These are phyloP conservation scores for Biscogniauxia marginata DNA, from an alignment of 2,329 filamentous ascomycete genomes.

Conservation along the genomic window DNA sequence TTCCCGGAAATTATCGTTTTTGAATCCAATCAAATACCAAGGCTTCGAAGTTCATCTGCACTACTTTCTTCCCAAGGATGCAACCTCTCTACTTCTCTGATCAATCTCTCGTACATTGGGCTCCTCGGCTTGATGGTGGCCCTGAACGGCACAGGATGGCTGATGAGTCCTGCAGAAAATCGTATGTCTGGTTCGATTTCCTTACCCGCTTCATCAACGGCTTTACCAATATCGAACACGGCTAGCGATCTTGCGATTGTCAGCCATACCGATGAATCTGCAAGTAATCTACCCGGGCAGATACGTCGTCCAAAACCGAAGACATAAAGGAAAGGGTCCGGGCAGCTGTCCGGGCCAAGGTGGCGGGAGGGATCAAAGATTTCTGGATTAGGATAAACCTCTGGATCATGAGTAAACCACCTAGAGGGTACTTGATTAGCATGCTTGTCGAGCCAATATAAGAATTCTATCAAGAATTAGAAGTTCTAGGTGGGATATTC, in stretches of 20 bases:
- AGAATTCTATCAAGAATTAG: not conserved
- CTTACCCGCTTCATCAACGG: constrained; percentile 35
- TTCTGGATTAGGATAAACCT: constrained; percentile 53
- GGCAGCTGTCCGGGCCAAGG: constrained; percentile 30
- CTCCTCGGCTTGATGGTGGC: constrained; percentile 25
- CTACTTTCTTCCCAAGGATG: constrained; percentile 16
- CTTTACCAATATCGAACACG: constrained; percentile 43
- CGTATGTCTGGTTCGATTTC: constrained; percentile 26
- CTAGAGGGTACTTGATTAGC: constrained; percentile 3
- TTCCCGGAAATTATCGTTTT: too few relatives aligned
- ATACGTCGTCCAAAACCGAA: constrained; percentile 39
- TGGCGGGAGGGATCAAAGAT: constrained; percentile 36
- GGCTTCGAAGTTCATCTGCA: constrained; percentile 7
- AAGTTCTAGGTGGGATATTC: too few relatives aligned
- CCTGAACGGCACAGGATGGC: constrained; percentile 24
- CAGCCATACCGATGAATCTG: constrained; percentile 32
- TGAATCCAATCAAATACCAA: not conserved
- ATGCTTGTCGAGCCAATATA: not conserved
- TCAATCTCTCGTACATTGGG: constrained; percentile 23
- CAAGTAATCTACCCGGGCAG: constrained; percentile 36
- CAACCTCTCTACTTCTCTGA: constrained; percentile 15
- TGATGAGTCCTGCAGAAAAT: constrained; percentile 23
- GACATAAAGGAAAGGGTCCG: constrained; percentile 25
- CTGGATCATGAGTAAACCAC: constrained; percentile 60
- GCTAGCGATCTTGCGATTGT: constrained; percentile 42